A percentile compares a stretch with the other conserved stretches of the same genome.
phyloP scores from a whole-genome alignment of 2,329 filamentous ascomycete genomes.

The Davidsoniella australis region DNA sequence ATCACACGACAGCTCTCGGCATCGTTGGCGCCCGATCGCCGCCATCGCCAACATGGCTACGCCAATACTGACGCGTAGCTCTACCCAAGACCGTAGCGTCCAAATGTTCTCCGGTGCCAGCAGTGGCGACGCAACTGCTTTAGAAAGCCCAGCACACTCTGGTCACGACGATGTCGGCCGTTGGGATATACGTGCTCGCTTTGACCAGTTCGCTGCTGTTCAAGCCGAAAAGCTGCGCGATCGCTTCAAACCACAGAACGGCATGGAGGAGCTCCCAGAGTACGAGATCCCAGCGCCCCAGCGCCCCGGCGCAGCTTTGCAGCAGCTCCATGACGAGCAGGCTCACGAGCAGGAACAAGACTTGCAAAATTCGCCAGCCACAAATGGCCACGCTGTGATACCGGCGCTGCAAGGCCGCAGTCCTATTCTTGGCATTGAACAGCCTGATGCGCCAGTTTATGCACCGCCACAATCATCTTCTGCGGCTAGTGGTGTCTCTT shows the following conservation, averaged over 20 bases:
- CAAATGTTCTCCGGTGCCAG: background rate
- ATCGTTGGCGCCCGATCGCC: conserved; percentile 15
- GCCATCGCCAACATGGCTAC: conserved; percentile 16
- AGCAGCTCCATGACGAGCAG: conserved; percentile 40
- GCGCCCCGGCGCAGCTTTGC: conserved; percentile 37
- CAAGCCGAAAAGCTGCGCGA: conserved; percentile 45
- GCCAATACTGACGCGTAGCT: conserved; percentile 18
- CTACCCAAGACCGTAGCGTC: conserved; percentile 13
- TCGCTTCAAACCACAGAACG: conserved; percentile 33
- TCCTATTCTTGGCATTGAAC: too few species aligned
- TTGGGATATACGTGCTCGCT: conserved; percentile 39
- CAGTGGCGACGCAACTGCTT: background rate
- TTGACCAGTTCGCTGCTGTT: conserved; percentile 44
- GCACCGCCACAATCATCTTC: too few species aligned
- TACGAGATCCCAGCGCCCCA: conserved; percentile 45
- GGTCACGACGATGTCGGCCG: conserved; percentile 17
- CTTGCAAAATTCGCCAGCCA: too few species aligned
- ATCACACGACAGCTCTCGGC: background rate
- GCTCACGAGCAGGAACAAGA: conserved; percentile 14
- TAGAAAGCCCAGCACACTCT: background rate
- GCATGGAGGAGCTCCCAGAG: conserved; percentile 38
- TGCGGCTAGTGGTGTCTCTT: too few species aligned
- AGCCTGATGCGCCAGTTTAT: too few species aligned
- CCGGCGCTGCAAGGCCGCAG: too few species aligned
- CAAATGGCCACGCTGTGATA: too few species aligned